Evolutionary conservation across 2,329 filamentous ascomycete species (phyloP), one percentile per base, ranked within the genome.

Genomic region (Cytospora schulzeri): DNA sequence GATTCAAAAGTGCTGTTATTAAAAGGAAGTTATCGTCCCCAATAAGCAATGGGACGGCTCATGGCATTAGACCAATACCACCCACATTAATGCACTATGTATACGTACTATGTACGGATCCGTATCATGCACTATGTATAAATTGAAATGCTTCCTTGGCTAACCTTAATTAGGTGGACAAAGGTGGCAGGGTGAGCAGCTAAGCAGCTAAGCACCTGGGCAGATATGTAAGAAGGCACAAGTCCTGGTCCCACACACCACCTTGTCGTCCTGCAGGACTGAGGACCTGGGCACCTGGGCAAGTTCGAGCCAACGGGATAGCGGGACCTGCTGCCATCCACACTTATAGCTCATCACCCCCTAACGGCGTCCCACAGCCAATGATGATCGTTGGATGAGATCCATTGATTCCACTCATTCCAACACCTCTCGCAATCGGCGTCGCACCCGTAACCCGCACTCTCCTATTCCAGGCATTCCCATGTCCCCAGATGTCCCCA

Each of bases 381-480:
- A 66, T 66, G 60, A 57, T 51, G 56, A 55, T 35, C 52, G 29
- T 31, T 5, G 41, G 31, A 45, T n/a, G 31, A 31, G 54, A 53
- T 51, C 60, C 35, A 41, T 38, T 24, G 1, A 45, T 45, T 45
- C 45, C 38, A 52, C 41, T 51, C 63, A 63, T 62, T 53, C 63
- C 63, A 63, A 48, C 59, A 56, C 35, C 38, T 62, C 59, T 62
- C 59, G 59, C 60, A 63, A 62, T 65, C 63, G 55, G 63, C 58
- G 63, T 65, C 55, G 60, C 60, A 52, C 55, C 51, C 60, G 48
- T 22, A 57, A 5, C 55, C 24, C 55, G 57, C 55, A 48, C 62
- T 60, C 51, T 59, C 61, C 62, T 60, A 66, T 66, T 66, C 64
- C 57, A 63, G 62, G 48, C 62, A 55, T 48, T 58, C 55, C n/a